Percentiles rank a stretch among this genome's conserved stretches.
These are phyloP conservation scores for Phoma sp. DNA, from an alignment of 2,329 filamentous ascomycete species.

Conservation along the genomic window DNA sequence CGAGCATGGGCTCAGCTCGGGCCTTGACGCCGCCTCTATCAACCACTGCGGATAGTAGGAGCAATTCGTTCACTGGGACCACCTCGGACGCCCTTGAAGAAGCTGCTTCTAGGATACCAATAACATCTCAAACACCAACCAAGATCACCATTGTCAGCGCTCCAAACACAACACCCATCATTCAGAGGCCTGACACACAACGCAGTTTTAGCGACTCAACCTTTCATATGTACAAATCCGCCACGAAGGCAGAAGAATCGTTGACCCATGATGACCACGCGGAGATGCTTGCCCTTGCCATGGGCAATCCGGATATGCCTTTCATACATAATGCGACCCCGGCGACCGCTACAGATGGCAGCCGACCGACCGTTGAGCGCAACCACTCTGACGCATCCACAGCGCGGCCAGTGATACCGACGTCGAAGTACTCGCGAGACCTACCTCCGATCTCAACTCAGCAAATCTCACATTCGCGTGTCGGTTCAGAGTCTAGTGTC, in stretches of 20 bases:
- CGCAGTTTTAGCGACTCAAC: background rate
- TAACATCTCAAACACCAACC: background rate
- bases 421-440: constrained; percentile 5
- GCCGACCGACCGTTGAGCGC: constrained; percentile 6
- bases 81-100: background rate
- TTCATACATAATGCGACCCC: background rate
- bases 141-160: background rate
- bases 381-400: background rate
- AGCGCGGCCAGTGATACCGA: constrained; percentile 9
- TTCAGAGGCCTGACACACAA: background rate
- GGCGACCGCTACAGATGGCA: too few relatives aligned
- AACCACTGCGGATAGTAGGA: background rate
- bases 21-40: constrained; percentile 8
- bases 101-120: background rate
- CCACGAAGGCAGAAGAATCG: too few relatives aligned
- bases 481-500: constrained; percentile 22
- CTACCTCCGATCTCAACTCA: background rate
- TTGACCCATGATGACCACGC: background rate
- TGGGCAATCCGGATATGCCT: background rate
- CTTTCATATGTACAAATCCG: background rate
- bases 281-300: background rate
- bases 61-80: background rate
- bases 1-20: constrained; percentile 5
- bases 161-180: background rate
- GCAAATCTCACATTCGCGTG: constrained; percentile 13